Evolutionary conservation across 2,329 filamentous ascomycete species (phyloP).

Genomic region (Decorospora gaudefroyi): DNA sequence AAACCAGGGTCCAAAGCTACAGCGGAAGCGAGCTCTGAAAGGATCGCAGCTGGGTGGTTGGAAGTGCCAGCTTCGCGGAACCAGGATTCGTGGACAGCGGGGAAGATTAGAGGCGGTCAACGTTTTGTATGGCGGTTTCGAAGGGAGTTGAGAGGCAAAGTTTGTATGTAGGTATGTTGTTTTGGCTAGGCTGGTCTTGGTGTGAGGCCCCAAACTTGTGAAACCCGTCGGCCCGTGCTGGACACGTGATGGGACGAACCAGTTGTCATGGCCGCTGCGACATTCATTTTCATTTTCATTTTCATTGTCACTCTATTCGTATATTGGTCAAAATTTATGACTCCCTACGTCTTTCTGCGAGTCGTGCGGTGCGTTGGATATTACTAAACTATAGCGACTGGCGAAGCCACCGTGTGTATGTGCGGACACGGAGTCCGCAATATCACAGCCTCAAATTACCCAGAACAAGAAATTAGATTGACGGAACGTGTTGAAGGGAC

Average conservation of each 20-base stretch:
- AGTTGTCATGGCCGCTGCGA: constrained; percentile 9
- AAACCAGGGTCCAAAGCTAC: constrained; percentile 13
- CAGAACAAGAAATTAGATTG: no score
- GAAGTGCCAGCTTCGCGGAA: constrained; percentile 2
- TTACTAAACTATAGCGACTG: no score
- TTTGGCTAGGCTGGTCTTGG: constrained; percentile 4
- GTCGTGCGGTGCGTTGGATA: no score
- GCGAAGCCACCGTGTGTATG: no score
- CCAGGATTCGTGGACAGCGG: constrained; percentile 1
- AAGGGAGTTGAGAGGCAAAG: constrained; percentile 3
- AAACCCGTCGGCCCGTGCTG: constrained; percentile 15
- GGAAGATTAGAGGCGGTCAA: constrained; percentile 1
- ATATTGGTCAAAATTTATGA: no score
- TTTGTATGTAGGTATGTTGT: no score
- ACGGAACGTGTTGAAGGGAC: no score
- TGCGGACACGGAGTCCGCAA: no score
- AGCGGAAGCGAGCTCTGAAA: constrained; percentile 15
- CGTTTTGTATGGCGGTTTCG: background rate
- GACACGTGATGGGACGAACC: constrained; percentile 16
- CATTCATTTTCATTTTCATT: constrained; percentile 1
- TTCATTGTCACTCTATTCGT: no score
- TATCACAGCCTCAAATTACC: no score
- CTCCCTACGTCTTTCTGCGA: no score
- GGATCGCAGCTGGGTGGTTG: constrained; percentile 4
- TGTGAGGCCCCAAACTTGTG: constrained; percentile 8